Evolutionary conservation across 176 grass and related monocot species (phyloP), one percentile per base, ranked within the genome.

Genomic region (Oryza nivara): DNA sequence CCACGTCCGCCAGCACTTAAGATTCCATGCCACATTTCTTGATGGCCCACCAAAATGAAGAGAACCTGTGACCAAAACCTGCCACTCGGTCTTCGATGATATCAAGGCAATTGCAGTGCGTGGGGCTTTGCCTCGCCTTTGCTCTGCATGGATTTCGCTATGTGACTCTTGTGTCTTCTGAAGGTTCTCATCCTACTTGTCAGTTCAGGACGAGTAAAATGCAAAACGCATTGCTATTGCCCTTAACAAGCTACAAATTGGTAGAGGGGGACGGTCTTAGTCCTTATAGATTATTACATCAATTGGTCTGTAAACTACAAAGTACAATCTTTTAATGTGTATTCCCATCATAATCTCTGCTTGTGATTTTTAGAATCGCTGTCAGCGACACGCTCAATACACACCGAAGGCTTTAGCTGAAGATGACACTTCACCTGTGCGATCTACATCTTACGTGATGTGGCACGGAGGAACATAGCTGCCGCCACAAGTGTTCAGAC

Each of bases 381-480:
- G 3, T 15, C 36, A 58, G 35, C 9, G 46, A 77, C 4, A 70
- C n/a, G 36, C 65, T 45, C 48, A 67, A 67, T 35, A 7, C 10
- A 13, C 32, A 52, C 6, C 47, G n/a, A 77, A 77, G 38, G 3
- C 12, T 7, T 74, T 25, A 48, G 25, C 82, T 76, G 76, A 84
- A 80, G n/a, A 14, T 36, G 71, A 68, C 76, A 28, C 6, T 48
- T 60, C 38, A 85, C 20, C 70, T 0, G 1, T 61, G 14, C 6
- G 51, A 80, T 66, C 77, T 49, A 44, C 56, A n/a, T 13, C 51
- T 7, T 23, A 23, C 58, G 22, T 45, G 70, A 48, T 58, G 34
- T 56, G 47, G 77, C 44, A 80, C 34, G 77, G 48, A 68, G 48
- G 38, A 68, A 66, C 68, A 13, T 26, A 26, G 23, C 68, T 67